phyloP scores from a whole-genome alignment of 257 asterid genomes.

The Verbascum thapsus region DNA sequence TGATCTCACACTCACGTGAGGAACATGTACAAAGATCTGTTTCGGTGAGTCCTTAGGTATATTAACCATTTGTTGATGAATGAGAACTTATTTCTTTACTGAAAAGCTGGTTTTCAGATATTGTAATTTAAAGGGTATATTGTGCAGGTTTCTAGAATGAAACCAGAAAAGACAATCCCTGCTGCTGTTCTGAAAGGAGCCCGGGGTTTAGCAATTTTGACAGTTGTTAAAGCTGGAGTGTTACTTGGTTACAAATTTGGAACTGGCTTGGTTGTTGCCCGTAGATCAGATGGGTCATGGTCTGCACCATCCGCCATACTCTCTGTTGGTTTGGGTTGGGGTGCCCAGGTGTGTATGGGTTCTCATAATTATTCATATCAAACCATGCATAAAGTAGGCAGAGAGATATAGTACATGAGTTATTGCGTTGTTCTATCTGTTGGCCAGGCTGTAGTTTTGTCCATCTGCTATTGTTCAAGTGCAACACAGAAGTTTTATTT shows the following conservation, averaged over 20 bases:
- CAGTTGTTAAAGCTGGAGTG: conserved; percentile 93
- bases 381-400: neutral
- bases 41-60: neutral
- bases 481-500: neutral
- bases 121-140: conserved; percentile 17
- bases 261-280: conserved; percentile 88
- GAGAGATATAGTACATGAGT: neutral
- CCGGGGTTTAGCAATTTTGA: conserved; percentile 88
- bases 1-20: conserved; percentile 11
- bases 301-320: conserved; percentile 97
- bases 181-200: conserved; percentile 87
- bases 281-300: conserved; percentile 97
- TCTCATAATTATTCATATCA: conserved; percentile 2
- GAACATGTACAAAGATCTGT: conserved; percentile 1
- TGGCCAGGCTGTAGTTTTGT: conserved; percentile 3
- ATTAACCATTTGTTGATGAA: conserved; percentile 1
- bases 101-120: conserved; percentile 13
- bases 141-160: conserved; percentile 79
- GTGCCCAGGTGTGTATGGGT: conserved; percentile 74
- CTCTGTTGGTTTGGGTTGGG: conserved; percentile 98
- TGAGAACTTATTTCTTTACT: neutral
- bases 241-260: conserved; percentile 88
- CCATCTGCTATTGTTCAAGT: conserved; percentile 1
- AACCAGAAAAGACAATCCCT: conserved; percentile 95
- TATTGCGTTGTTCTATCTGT: neutral